Conservation (phyloP, 2,329 filamentous ascomycete species). For the Sporothrix variecibatus region DNA sequence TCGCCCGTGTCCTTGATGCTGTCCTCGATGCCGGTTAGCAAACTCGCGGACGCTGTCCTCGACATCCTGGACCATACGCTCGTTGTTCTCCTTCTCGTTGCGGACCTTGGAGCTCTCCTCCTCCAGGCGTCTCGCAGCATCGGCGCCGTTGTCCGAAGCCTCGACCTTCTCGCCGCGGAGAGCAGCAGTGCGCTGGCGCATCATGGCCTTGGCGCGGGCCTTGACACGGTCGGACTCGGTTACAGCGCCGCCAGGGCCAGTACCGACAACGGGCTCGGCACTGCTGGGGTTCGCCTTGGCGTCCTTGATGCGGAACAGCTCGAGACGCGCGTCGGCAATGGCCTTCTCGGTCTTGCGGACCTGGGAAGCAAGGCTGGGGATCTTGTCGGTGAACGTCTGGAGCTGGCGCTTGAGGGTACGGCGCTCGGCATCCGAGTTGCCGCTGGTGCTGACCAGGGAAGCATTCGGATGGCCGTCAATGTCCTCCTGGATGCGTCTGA, state of each 20-base stretch:
- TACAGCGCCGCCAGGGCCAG: conserved; percentile 83
- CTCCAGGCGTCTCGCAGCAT: conserved; percentile 81
- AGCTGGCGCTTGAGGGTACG: conserved; percentile 85
- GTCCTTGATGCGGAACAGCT: conserved; percentile 91
- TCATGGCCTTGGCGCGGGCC: conserved; percentile 93
- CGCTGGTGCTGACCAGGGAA: conserved; percentile 62
- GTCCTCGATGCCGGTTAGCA: conserved; percentile 78
- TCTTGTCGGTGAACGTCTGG: conserved; percentile 82
- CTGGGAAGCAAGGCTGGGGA: conserved; percentile 89
- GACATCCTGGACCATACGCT: conserved; percentile 94
- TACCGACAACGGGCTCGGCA: conserved; percentile 80
- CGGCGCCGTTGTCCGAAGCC: conserved; percentile 67
- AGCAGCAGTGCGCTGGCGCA: conserved; percentile 95
- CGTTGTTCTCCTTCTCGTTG: conserved; percentile 88
- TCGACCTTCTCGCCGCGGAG: conserved; percentile 82
- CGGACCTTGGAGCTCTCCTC: conserved; percentile 80
- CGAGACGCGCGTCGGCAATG: conserved; percentile 87
- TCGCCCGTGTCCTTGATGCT: conserved; percentile 79
- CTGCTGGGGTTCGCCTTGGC: conserved; percentile 87
- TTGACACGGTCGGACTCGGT: conserved; percentile 95
- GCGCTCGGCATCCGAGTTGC: conserved; percentile 86
- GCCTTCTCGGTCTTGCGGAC: conserved; percentile 88
- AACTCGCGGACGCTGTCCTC: conserved; percentile 95
- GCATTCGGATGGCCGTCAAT: conserved; percentile 89
- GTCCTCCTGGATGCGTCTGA: conserved; percentile 88